phyloP scores from a whole-genome alignment of 495 filamentous ascomycete species.

The Aspergillus panamensis region DNA sequence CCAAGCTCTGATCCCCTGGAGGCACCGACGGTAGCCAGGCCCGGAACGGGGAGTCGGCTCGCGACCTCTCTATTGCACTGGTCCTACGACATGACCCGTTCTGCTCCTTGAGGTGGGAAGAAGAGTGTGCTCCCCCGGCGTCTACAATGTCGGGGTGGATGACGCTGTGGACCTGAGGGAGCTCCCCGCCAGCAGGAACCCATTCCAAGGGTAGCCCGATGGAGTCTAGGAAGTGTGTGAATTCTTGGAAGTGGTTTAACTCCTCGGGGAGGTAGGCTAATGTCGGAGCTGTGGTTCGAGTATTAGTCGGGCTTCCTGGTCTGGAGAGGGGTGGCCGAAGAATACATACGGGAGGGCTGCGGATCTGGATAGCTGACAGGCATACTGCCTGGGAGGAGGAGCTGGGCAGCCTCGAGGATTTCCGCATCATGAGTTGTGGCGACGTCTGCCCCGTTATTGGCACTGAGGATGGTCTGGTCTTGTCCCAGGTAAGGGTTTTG shows the following conservation, averaged over 20 bases:
- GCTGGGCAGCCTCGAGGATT: slow-evolving; percentile 40
- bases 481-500: slow-evolving; percentile 29
- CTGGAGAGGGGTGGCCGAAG: neutral
- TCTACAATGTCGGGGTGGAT: slow-evolving; percentile 27
- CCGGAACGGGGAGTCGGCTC: slow-evolving; percentile 39
- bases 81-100: slow-evolving; percentile 19
- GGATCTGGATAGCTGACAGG: slow-evolving; percentile 33
- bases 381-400: slow-evolving; percentile 37
- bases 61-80: slow-evolving; percentile 27
- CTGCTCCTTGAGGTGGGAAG: slow-evolving; percentile 21
- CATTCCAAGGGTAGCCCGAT: slow-evolving; percentile 41
- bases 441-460: slow-evolving; percentile 20
- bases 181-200: slow-evolving; percentile 32
- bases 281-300: slow-evolving; percentile 27
- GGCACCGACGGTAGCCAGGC: slow-evolving; percentile 42
- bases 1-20: slow-evolving; percentile 36
- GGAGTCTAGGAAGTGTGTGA: slow-evolving; percentile 42
- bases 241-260: slow-evolving; percentile 41
- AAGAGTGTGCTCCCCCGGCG: neutral
- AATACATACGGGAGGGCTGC: slow-evolving; percentile 18
- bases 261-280: slow-evolving; percentile 38
- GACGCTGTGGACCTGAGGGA: slow-evolving; percentile 28
- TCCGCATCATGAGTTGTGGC: slow-evolving; percentile 36
- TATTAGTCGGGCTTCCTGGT: neutral
- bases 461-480: slow-evolving; percentile 22